These are phyloP conservation scores for Cladosporium sp. DNA, from an alignment of 2,329 filamentous ascomycete genomes.

Conservation along the genomic window DNA sequence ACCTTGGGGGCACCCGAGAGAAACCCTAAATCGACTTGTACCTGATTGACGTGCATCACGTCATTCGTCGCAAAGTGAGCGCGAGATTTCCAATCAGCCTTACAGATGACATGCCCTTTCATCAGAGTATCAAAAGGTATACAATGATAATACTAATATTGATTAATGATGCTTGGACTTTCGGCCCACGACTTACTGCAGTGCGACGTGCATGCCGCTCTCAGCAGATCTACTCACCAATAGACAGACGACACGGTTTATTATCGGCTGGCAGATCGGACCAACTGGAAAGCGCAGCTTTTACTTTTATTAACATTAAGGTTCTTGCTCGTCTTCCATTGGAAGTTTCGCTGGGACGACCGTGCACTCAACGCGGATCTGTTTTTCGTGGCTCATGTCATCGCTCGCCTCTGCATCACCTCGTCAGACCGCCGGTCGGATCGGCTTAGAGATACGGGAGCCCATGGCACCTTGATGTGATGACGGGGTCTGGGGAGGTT, in stretches of 20 bases:
- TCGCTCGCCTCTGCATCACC: conserved; percentile 3
- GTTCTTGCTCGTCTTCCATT: not conserved
- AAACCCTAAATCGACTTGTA: not conserved
- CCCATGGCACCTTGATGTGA: conserved; percentile 5
- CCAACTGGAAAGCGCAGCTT: not conserved
- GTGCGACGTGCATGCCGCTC: not conserved
- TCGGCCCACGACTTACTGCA: not conserved
- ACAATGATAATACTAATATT: not conserved
- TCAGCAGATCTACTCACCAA: not conserved
- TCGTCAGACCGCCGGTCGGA: conserved; percentile 12
- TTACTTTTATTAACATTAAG: not conserved
- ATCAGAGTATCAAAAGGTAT: not conserved
- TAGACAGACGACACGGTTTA: not conserved
- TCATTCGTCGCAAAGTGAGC: not conserved
- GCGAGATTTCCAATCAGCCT: not conserved
- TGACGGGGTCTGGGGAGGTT: conserved; percentile 5
- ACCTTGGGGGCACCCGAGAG: not conserved
- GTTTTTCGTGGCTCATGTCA: conserved; percentile 12
- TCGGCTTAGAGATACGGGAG: not conserved
- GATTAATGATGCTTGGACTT: not conserved
- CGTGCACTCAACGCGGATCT: conserved; percentile 10
- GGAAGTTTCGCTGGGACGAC: conserved; percentile 5
- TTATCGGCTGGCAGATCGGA: not conserved
- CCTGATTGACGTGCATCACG: not conserved
- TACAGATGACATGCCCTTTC: not conserved